Percentiles rank a stretch among this genome's conserved stretches.
Conservation (phyloP, 257 asterid genomes). For the Rehmannia glutinosa region DNA sequence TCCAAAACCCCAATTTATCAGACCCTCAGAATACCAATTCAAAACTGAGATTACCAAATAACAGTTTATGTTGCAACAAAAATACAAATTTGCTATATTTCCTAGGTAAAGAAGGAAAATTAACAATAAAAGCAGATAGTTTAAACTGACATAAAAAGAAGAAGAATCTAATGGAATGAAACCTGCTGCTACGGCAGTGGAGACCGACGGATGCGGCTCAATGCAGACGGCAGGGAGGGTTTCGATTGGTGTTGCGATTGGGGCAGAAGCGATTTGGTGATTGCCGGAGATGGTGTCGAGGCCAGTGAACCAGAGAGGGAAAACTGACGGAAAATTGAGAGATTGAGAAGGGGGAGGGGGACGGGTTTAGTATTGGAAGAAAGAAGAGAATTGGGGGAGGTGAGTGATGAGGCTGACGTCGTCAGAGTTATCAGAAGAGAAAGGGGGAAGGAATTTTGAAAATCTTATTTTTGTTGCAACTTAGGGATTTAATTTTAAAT, state of each 20-base stretch:
- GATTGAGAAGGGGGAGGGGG: no score
- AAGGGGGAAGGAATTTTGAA: no score
- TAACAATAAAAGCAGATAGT: neutral
- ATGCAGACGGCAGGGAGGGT: neutral
- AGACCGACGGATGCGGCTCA: neutral
- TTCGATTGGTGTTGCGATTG: neutral
- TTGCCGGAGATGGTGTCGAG: no score
- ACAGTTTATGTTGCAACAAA: neutral
- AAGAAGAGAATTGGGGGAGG: no score
- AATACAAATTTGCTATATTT: neutral
- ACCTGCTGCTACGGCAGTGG: conserved; percentile 11
- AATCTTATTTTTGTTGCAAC: no score
- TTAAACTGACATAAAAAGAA: neutral
- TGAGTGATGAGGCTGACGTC: no score
- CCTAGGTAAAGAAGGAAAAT: neutral
- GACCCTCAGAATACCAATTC: neutral
- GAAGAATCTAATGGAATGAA: neutral
- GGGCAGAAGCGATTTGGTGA: neutral
- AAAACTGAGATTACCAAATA: neutral
- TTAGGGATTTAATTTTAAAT: no score
- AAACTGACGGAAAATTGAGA: no score
- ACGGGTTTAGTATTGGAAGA: no score
- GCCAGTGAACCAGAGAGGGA: no score
- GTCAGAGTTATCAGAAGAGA: no score
- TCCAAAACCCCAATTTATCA: neutral